A percentile compares a stretch with the other conserved stretches of the same genome.
Evolutionary conservation across 1,284 basidiomycete genomes (phyloP).

Genomic region (Moniliella sp.): DNA sequence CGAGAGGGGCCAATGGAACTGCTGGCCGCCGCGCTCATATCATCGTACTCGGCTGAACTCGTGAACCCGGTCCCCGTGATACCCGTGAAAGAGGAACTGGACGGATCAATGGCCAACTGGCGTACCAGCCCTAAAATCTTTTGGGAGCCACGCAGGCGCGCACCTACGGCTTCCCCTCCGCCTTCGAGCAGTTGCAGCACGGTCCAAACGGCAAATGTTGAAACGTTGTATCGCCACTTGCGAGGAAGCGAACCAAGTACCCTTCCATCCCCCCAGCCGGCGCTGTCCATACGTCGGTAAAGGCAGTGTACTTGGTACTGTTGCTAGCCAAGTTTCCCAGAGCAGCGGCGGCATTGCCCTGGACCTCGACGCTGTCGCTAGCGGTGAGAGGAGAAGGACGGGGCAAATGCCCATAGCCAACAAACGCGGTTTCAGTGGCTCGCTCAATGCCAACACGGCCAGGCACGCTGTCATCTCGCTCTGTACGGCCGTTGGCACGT

Average conservation of each 20-base stretch:
- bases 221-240: conserved; percentile 88
- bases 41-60: too few species aligned
- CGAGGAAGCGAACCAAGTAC: conserved; percentile 83
- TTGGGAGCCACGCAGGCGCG: conserved; percentile 17
- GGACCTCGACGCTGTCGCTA: conserved; percentile 86
- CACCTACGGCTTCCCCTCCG: conserved; percentile 43
- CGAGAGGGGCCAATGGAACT: too few species aligned
- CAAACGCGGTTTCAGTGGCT: conserved; percentile 37
- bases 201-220: conserved; percentile 84
- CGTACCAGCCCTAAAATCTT: conserved; percentile 25
- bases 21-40: too few species aligned
- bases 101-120: conserved; percentile 10
- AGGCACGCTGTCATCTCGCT: conserved; percentile 99
- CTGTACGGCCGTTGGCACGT: conserved; percentile 86
- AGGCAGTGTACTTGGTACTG: conserved; percentile 84
- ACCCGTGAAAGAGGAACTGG: too few species aligned
- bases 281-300: conserved; percentile 92
- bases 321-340: conserved; percentile 83
- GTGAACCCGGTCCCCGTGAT: too few species aligned
- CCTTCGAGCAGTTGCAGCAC: conserved; percentile 90
- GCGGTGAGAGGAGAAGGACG: conserved; percentile 89
- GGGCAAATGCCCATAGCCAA: conserved; percentile 97
- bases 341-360: conserved; percentile 92
- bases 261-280: conserved; percentile 90
- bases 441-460: conserved; percentile 39